Base-by-base conservation (phyloP, 768 basidiomycete genomes). In the Tylopilus sp. region DNA sequence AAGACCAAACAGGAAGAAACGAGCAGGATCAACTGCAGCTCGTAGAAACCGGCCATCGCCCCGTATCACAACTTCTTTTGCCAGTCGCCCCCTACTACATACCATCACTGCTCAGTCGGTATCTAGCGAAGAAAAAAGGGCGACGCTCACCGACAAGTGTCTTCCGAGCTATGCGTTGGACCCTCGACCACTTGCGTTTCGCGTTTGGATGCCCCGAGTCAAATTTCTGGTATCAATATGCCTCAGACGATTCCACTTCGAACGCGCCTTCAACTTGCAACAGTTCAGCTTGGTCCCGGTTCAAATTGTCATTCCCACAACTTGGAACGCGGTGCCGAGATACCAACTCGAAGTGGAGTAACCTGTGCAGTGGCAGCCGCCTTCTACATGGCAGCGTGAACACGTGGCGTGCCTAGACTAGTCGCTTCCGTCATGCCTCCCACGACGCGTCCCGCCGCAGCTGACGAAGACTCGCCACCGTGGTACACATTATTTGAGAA, bases 11-110 rank as follows among this genome's bases (percentile, higher is more conserved):
- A 75, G 33, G 70, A 63, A n/a, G 57, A 58, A 25, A 64, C 58
- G 22, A 78, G 67, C 12, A 73, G 50, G 30, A 72, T 58, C 33
- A 76, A 56, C 51, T 77, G 75, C n/a, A 66, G 53, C 55, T 78
- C 75, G 49, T 77, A 77, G 63, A 78, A 77, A 44, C 57, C 58
- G 28, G 59, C 46, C 70, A 70, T 71, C 25, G 10, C 12, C 25
- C 54, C 29, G 37, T 14, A 42, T 24, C 2, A 31, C n/a, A n/a
- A 30, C 10, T 37, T n/a, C 14, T 11, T 38, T 9, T 36, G 24
- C 12, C 16, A 17, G 17, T 36, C 16, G n/a, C 17, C 16, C 11
- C 31, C 16, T 21, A 1, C 36, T 33, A 49, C 29, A 29, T 13
- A 13, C 14, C 44, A 13, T 29, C 21, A 6, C 21, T n/a, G 41